Conservation (phyloP, 257 asterid genomes). For the Nicotiana attenuata region DNA sequence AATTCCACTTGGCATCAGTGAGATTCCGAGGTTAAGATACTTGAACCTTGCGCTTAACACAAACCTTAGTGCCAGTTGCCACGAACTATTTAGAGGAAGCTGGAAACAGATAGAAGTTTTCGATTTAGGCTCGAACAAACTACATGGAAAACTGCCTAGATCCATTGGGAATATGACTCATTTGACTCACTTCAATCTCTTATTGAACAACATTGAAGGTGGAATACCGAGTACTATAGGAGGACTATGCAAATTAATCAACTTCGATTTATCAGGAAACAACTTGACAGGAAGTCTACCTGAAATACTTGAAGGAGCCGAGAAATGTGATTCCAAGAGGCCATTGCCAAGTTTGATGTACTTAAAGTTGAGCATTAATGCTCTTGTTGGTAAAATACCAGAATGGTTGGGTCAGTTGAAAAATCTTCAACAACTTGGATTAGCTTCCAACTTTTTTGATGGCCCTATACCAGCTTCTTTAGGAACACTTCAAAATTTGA, state of each 20-base stretch:
- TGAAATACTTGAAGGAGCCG: slow-evolving; percentile 27
- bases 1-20: slow-evolving; percentile 34
- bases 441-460: slow-evolving; percentile 33
- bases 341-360: slow-evolving; percentile 26
- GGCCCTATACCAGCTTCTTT: slow-evolving; percentile 46
- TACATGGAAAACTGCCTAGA: slow-evolving; percentile 41
- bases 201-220: slow-evolving; percentile 34
- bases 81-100: slow-evolving; percentile 23
- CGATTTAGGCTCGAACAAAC: slow-evolving; percentile 18
- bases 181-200: slow-evolving; percentile 27
- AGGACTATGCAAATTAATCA: slow-evolving; percentile 33
- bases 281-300: slow-evolving; percentile 37
- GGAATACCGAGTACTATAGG: slow-evolving; percentile 39
- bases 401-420: slow-evolving; percentile 37
- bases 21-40: slow-evolving; percentile 26
- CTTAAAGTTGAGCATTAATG: slow-evolving; percentile 28
- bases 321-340: slow-evolving; percentile 17
- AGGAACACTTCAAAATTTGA: slow-evolving; percentile 30
- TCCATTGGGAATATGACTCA: slow-evolving; percentile 32
- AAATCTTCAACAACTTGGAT: slow-evolving; percentile 26
- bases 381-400: slow-evolving; percentile 34
- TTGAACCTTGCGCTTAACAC: slow-evolving; percentile 34
- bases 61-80: slow-evolving; percentile 32
- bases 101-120: slow-evolving; percentile 41
- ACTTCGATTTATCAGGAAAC: slow-evolving; percentile 31